A percentile compares a stretch with the other conserved stretches of the same genome.
phyloP scores from a whole-genome alignment of 1,284 basidiomycete genomes.

The Irpex sp. region DNA sequence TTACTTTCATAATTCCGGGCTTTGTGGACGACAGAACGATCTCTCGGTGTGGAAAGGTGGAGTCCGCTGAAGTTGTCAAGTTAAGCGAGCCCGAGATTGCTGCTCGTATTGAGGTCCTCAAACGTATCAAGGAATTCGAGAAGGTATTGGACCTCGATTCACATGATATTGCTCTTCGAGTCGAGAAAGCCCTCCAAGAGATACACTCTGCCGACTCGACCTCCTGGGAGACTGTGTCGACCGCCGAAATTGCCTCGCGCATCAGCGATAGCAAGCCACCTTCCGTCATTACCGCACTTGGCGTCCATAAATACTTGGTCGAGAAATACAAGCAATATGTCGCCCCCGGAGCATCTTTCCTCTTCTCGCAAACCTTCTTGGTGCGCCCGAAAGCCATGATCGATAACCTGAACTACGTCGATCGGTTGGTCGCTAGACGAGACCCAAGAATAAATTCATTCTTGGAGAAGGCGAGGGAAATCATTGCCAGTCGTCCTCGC shows the following conservation, averaged over 20 bases:
- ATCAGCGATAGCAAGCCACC: slow-evolving; percentile 29
- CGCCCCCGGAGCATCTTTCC: slow-evolving; percentile 52
- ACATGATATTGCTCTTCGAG: slow-evolving; percentile 27
- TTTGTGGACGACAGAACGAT: slow-evolving; percentile 44
- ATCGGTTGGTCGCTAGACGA: slow-evolving; percentile 41
- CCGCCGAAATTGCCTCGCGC: slow-evolving; percentile 43
- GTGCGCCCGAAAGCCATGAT: slow-evolving; percentile 67
- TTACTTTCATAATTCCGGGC: slow-evolving; percentile 52
- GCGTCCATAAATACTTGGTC: slow-evolving; percentile 76
- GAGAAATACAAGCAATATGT: slow-evolving; percentile 56
- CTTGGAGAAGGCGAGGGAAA: slow-evolving; percentile 43
- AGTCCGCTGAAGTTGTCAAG: slow-evolving; percentile 14
- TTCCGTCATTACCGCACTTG: slow-evolving; percentile 41
- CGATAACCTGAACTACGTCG: slow-evolving; percentile 48
- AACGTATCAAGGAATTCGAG: slow-evolving; percentile 46
- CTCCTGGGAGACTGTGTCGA: slow-evolving; percentile 47
- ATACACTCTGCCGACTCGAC: slow-evolving; percentile 41
- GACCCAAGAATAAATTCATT: slow-evolving; percentile 50
- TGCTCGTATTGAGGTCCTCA: slow-evolving; percentile 57
- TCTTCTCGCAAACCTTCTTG: slow-evolving; percentile 53
- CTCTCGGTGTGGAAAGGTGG: slow-evolving; percentile 38
- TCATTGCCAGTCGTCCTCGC: slow-evolving; percentile 32
- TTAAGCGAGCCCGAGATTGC: slow-evolving; percentile 31
- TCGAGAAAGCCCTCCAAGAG: slow-evolving; percentile 37
- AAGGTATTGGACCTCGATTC: slow-evolving; percentile 35